Conservation (phyloP, 306 rosid genomes). For the Spatholobus suberectus region DNA sequence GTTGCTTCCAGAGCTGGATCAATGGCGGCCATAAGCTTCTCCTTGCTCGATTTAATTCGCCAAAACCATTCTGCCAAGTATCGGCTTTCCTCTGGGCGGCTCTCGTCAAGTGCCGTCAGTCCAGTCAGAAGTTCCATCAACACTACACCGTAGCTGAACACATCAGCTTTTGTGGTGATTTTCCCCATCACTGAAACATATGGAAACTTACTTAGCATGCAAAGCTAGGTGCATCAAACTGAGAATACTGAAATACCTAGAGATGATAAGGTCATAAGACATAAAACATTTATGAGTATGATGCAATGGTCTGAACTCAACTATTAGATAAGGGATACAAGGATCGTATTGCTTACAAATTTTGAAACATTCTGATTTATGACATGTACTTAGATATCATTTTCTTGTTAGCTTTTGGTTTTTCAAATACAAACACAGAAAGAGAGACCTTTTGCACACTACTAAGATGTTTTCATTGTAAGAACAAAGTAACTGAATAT, state of each 20-base stretch:
- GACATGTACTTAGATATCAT: not conserved
- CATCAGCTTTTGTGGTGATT: constrained; percentile 85
- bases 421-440: not conserved
- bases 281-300: constrained; percentile 1
- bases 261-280: not conserved
- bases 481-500: constrained; percentile 2
- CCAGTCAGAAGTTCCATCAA: constrained; percentile 85
- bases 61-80: constrained; percentile 86
- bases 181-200: constrained; percentile 83
- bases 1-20: constrained; percentile 60
- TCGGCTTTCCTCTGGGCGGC: constrained; percentile 80
- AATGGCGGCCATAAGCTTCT: constrained; percentile 65
- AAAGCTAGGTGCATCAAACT: not conserved
- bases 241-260: not conserved
- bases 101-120: constrained; percentile 75
- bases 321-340: constrained; percentile 6
- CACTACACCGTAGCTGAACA: constrained; percentile 85
- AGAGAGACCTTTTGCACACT: not conserved
- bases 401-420: not conserved
- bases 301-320: not conserved
- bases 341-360: constrained; percentile 12
- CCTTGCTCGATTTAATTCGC: constrained; percentile 66
- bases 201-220: constrained; percentile 8
- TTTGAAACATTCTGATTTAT: not conserved
- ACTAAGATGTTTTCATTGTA: not conserved